Base-by-base conservation (phyloP, 768 basidiomycete species). In the Lentinula sp. region DNA sequence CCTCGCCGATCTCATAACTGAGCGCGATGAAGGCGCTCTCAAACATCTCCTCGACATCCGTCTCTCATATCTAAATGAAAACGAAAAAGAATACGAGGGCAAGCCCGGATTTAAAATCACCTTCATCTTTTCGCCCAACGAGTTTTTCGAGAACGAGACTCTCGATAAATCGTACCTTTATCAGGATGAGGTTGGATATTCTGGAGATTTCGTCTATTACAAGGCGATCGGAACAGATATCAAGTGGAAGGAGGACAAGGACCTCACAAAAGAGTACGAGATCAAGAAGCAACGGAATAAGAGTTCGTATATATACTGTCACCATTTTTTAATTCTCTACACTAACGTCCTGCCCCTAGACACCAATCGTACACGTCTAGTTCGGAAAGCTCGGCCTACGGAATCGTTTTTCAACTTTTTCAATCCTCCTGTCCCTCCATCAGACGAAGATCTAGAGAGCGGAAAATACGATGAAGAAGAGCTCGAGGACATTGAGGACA, bases 321-420 rank as follows among this genome's bases (percentile, higher is more conserved):
- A 51, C 12, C 48, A 23, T 42, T 33, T 16, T 42, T 59, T 59
- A 28, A 28, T 41, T 46, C 33, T 35, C 53, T 6, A 32, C n/a
- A 18, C 35, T 61, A 45, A 61, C 56, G 53, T 50, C 60, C 12
- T 43, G 35, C 51, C 56, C 37, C 15, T 18, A 92, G 91, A 88
- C 71, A 93, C 91, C 32, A 91, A 93, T 72, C 86, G 90, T 64
- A 93, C 88, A 1, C 88, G 90, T 63, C 77, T 91, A 39, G 85
- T 90, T 45, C 83, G 87, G 75, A 98, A 98, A 79, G 88, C 91
- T 6, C 87, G 85, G 66, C 91, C 93, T 8, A 87, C 91, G 6
- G 92, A 95, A 37, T 98, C 96, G 13, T 98, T 99, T 84, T 99
- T 99, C 88, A 93, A 94, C 83, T 99, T 98, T 79, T 99, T 99